Evolutionary conservation across 2,329 filamentous ascomycete genomes (phyloP), one percentile per base, ranked within the genome.

Genomic region (Sclerotinia minor): DNA sequence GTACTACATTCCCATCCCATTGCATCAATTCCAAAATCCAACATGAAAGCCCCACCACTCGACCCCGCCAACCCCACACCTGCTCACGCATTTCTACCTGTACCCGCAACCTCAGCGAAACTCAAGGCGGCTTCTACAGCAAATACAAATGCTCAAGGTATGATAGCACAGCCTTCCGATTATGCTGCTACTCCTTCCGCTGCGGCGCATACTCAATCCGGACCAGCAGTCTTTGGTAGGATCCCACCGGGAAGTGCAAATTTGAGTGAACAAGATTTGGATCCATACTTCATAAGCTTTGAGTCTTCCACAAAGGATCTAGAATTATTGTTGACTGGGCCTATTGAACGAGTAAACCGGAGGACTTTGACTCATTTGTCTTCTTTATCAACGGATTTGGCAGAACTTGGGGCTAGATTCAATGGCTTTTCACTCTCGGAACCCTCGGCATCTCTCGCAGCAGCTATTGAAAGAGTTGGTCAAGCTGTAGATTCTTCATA

Each of bases 391-490:
- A 86, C 92, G 6, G 95, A 99, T 77, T 84, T 98, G 69, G 92
- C 93, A 73, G 95, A 99, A 76, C 84, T 99, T 11, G 95, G 95
- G 9, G 95, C 94, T n/a, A 87, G 93, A 70, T 98, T 95, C 79
- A 99, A 99, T 75, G 95, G 92, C 0, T 99, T 99, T 79, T 96
- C 96, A 0, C 83, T 99, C 1, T 97, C 94, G 0, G 95, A 99
- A 78, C 91, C 93, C 73, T 94, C 92, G 0, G 89, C 91, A 17
- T 92, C 92, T 3, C 88, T 99, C 8, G 92, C 94, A 13, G 89
- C 93, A 17, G 95, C 95, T 0, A 97, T 99, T 72, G 95, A 99
- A 79, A 90, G 94, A 71, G 87, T 96, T 57, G 95, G 95, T 0
- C 95, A 99, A 79, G 95, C 95, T 2, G 92, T 94, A 11, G 95